A percentile compares a stretch with the other conserved stretches of the same genome.
Conservation (phyloP, 2,329 filamentous ascomycete genomes). For the Phialemoniopsis sp. region DNA sequence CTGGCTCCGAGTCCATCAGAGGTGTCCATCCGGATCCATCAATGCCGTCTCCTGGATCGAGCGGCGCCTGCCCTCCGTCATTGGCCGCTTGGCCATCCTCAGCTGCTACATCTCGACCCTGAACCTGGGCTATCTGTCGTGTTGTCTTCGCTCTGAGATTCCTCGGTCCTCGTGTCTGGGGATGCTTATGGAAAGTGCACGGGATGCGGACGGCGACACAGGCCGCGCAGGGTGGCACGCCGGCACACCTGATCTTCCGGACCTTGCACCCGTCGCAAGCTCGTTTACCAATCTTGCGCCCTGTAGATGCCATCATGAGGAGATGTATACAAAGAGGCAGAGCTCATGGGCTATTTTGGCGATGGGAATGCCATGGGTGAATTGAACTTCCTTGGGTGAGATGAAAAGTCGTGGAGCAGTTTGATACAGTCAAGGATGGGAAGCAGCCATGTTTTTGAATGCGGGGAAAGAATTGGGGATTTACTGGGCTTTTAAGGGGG, state of each 20-base stretch:
- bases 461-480: no score
- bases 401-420: no score
- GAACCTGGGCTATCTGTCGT: constrained; percentile 29
- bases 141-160: constrained; percentile 39
- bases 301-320: constrained; percentile 2
- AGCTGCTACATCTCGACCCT: constrained; percentile 6
- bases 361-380: no score
- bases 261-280: constrained; percentile 50
- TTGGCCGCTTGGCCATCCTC: constrained; percentile 3
- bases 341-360: background rate
- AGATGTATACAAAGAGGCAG: background rate
- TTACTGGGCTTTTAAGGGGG: no score
- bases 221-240: constrained; percentile 38
- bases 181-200: constrained; percentile 44
- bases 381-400: no score
- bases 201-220: constrained; percentile 38
- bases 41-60: background rate
- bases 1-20: no score
- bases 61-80: no score
- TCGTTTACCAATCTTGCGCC: constrained; percentile 28
- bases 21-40: constrained; percentile 3
- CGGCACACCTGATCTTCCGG: constrained; percentile 46
- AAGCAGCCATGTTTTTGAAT: no score
- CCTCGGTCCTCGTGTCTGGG: constrained; percentile 39
- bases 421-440: no score